Conservation (phyloP, 1,139 yeast genomes). For the Taphrina pruni region DNA sequence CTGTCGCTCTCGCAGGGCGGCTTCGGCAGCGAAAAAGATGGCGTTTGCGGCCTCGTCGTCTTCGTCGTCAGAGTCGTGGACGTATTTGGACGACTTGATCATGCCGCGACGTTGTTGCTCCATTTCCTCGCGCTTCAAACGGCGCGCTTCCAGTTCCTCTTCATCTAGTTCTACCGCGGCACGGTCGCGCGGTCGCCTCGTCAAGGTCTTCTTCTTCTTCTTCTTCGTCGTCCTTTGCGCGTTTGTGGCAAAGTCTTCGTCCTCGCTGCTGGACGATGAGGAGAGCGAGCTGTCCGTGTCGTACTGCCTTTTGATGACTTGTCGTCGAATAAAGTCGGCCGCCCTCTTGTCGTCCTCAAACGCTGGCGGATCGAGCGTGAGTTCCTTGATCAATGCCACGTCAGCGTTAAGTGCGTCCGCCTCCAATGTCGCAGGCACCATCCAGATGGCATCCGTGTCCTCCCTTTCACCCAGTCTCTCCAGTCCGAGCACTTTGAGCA, state of each 20-base stretch:
- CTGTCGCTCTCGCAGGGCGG: constrained; percentile 24
- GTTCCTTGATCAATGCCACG: constrained; percentile 33
- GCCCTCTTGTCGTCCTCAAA: constrained; percentile 43
- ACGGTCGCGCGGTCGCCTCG: not conserved
- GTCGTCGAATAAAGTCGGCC: constrained; percentile 35
- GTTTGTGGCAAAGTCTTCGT: constrained; percentile 28
- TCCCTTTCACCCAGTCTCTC: constrained; percentile 18
- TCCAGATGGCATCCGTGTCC: constrained; percentile 34
- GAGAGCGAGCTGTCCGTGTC: constrained; percentile 7
- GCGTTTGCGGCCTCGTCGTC: constrained; percentile 35
- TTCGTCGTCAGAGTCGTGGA: constrained; percentile 44
- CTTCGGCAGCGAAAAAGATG: constrained; percentile 34
- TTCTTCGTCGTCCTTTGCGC: not conserved
- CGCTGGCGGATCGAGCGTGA: constrained; percentile 42
- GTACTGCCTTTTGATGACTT: constrained; percentile 22
- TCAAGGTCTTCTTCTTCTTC: constrained; percentile 14
- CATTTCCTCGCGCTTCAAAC: constrained; percentile 31
- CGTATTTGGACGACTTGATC: constrained; percentile 42
- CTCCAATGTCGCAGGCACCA: constrained; percentile 37
- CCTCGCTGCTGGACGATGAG: constrained; percentile 7
- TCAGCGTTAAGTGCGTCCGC: constrained; percentile 28
- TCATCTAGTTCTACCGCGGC: constrained; percentile 22
- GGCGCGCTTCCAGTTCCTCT: constrained; percentile 30
- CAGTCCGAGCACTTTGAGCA: constrained; percentile 39
- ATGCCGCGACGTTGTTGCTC: constrained; percentile 27